Evolutionary conservation across 2,329 filamentous ascomycete species (phyloP).

Genomic region (Neofusicoccum sp.): DNA sequence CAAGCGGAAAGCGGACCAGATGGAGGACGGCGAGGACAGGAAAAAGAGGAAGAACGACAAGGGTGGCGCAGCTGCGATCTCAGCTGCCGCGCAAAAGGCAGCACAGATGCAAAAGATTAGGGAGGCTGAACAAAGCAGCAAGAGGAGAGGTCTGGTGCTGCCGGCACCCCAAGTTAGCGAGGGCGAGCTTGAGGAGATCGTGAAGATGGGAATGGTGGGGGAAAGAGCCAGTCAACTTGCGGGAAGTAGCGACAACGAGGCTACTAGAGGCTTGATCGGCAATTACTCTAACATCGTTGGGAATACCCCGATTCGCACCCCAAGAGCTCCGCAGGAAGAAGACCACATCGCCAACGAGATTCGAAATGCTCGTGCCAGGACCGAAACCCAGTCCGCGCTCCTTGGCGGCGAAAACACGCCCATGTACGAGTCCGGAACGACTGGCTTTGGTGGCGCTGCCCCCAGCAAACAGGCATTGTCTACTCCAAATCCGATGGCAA

Average conservation of each 20-base stretch:
- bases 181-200: constrained; percentile 90
- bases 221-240: constrained; percentile 78
- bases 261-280: constrained; percentile 80
- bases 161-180: constrained; percentile 91
- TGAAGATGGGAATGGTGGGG: constrained; percentile 96
- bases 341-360: constrained; percentile 97
- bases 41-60: constrained; percentile 91
- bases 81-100: constrained; percentile 86
- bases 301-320: constrained; percentile 85
- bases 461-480: constrained; percentile 76
- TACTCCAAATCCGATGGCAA: constrained; percentile 96
- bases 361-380: constrained; percentile 85
- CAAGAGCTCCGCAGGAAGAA: constrained; percentile 85
- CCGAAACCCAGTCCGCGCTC: constrained; percentile 88
- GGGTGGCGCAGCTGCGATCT: constrained; percentile 70
- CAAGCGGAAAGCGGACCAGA: constrained; percentile 88
- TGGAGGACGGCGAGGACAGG: constrained; percentile 73
- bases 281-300: constrained; percentile 81
- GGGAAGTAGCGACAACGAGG: constrained; percentile 75
- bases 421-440: constrained; percentile 78
- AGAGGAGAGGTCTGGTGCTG: constrained; percentile 76
- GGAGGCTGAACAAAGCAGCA: constrained; percentile 96
- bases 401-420: constrained; percentile 93
- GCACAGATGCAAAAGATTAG: constrained; percentile 92
- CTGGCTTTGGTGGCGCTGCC: constrained; percentile 81